These are phyloP conservation scores for Fonsecaea monophora DNA, from an alignment of 2,329 filamentous ascomycete species.

Conservation along the genomic window DNA sequence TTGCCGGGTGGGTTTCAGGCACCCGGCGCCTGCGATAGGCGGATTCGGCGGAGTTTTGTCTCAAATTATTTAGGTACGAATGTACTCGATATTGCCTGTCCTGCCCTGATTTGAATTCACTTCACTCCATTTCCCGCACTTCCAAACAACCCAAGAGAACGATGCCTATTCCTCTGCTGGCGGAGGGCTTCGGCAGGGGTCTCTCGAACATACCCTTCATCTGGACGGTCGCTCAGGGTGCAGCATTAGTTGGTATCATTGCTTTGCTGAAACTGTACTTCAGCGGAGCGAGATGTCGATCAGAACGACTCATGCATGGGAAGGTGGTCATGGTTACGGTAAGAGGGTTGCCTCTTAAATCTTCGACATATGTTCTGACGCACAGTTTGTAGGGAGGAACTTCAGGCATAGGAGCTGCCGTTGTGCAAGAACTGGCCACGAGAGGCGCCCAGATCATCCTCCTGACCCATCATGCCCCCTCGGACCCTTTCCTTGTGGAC, in stretches of 20 bases:
- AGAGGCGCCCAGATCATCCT: conserved; percentile 91
- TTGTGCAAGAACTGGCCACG: conserved; percentile 74
- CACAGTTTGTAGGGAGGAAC: conserved; percentile 74
- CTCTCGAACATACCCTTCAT: conserved; percentile 61
- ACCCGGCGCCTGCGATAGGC: conserved; percentile 16
- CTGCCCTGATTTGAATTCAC: background rate
- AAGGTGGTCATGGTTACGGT: conserved; percentile 93
- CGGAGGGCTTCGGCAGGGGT: conserved; percentile 62
- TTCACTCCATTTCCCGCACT: background rate
- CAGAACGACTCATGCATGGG: conserved; percentile 86
- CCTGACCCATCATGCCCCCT: conserved; percentile 79
- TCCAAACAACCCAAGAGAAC: conserved; percentile 30
- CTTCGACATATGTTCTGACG: conserved; percentile 13
- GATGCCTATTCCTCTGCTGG: conserved; percentile 69
- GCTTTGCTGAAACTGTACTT: conserved; percentile 75
- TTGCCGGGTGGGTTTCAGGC: conserved; percentile 9
- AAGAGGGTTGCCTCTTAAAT: conserved; percentile 39
- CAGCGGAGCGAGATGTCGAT: conserved; percentile 73
- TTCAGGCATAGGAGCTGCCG: conserved; percentile 83
- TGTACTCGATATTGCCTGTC: background rate
- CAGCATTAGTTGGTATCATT: conserved; percentile 60
- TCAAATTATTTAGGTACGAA: background rate
- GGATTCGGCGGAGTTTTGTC: background rate
- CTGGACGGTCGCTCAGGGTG: conserved; percentile 59
- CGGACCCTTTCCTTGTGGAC: conserved; percentile 88